Conservation (phyloP, 1,284 basidiomycete genomes). For the Ustilago lituana region DNA sequence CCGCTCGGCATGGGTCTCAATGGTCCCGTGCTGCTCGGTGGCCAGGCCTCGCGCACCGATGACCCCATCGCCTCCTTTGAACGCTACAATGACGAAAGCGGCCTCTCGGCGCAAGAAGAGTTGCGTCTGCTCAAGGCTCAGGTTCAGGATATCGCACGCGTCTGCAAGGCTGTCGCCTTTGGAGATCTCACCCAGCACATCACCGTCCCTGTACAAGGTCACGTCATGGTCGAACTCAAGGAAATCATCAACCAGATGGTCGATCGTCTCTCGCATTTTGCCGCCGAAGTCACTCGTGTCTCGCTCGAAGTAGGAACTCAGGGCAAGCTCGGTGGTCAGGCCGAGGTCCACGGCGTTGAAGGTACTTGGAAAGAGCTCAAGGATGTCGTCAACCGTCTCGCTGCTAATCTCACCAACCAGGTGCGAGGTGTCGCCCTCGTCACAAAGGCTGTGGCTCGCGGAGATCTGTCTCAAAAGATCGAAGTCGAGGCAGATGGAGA, state of each 20-base stretch:
- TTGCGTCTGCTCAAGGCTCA: slow-evolving; percentile 83
- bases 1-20: slow-evolving; percentile 64
- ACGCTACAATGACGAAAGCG: slow-evolving; percentile 63
- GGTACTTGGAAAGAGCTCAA: slow-evolving; percentile 68
- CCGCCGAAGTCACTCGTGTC: slow-evolving; percentile 92
- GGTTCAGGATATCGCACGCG: slow-evolving; percentile 87
- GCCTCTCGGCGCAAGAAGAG: slow-evolving; percentile 76
- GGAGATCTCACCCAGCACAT: slow-evolving; percentile 96
- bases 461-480: slow-evolving; percentile 94
- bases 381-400: slow-evolving; percentile 68
- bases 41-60: slow-evolving; percentile 36
- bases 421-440: slow-evolving; percentile 93
- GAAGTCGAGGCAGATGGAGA: slow-evolving; percentile 96
- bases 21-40: slow-evolving; percentile 60
- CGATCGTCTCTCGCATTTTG: slow-evolving; percentile 87
- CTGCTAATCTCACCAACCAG: slow-evolving; percentile 79
- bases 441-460: slow-evolving; percentile 96
- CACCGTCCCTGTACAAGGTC: slow-evolving; percentile 92
- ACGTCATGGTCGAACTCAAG: slow-evolving; percentile 96
- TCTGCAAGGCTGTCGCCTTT: slow-evolving; percentile 93
- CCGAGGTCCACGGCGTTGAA: slow-evolving; percentile 67
- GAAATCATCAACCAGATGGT: slow-evolving; percentile 96
- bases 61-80: slow-evolving; percentile 65
- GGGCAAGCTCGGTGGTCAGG: slow-evolving; percentile 68
- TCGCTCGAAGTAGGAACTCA: slow-evolving; percentile 78